Percentiles rank a stretch among this genome's conserved stretches.
Evolutionary conservation across 768 basidiomycete genomes (phyloP).

Genomic region (Calocybe cyanea): DNA sequence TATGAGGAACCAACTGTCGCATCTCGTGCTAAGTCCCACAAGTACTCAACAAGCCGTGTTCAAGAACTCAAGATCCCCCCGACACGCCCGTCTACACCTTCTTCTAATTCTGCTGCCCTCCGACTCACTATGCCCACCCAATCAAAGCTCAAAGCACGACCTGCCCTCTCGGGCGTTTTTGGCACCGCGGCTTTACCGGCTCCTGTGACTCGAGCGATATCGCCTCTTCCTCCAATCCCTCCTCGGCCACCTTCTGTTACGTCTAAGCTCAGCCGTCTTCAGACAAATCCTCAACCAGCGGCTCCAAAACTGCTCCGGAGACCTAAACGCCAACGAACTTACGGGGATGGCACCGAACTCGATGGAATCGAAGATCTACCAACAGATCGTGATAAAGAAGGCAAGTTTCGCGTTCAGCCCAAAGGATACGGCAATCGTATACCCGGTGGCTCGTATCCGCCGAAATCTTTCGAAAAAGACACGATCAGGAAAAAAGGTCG

Average conservation of each 20-base stretch:
- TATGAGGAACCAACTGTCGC: constrained; percentile 82
- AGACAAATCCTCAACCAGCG: constrained; percentile 37
- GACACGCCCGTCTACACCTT: constrained; percentile 75
- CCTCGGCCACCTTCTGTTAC: constrained; percentile 39
- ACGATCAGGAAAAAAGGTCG: constrained; percentile 56
- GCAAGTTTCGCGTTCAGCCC: constrained; percentile 69
- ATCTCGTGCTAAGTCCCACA: constrained; percentile 72
- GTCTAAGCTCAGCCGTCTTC: constrained; percentile 35
- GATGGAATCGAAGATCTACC: constrained; percentile 86
- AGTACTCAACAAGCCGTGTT: constrained; percentile 60
- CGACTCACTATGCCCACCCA: constrained; percentile 88
- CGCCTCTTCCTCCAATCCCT: constrained; percentile 58
- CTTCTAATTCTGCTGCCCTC: constrained; percentile 70
- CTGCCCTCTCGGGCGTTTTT: constrained; percentile 76
- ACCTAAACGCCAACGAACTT: constrained; percentile 73
- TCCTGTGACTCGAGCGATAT: constrained; percentile 44
- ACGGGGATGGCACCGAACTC: constrained; percentile 87
- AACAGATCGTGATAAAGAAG: constrained; percentile 81
- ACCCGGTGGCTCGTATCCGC: constrained; percentile 47
- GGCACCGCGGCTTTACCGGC: constrained; percentile 38
- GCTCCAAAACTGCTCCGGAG: constrained; percentile 66
- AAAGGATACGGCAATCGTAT: constrained; percentile 64
- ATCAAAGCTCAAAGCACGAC: constrained; percentile 68
- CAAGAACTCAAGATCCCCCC: constrained; percentile 73
- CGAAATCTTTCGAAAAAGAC: constrained; percentile 46